Evolutionary conservation across 345 rosid species (phyloP), one percentile per base, ranked within the genome.

Genomic region (Jatropha curcas): DNA sequence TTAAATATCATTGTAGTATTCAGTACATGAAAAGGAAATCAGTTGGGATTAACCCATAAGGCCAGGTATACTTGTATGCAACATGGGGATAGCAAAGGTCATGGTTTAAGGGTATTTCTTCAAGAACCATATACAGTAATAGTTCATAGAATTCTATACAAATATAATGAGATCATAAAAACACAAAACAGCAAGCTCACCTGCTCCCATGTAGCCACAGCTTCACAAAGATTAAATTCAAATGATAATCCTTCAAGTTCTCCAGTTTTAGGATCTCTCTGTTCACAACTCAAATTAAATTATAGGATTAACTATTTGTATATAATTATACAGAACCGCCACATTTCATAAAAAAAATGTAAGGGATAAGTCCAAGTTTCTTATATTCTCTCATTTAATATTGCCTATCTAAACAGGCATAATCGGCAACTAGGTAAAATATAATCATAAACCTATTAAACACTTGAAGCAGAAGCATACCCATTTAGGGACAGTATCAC

Each of bases 121-220:
- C 65, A 34, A 41, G 60, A 61, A 61, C 37, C 12, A 35, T 33
- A 17, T 31, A 33, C 1, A 19, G 61, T 59, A 27, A 57, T 1
- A 57, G 20, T 4, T 57, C 12, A 22, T 4, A 58, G 30, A 19
- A 19, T 59, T 59, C n/a, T 39, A 31, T 28, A 59, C 0, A 59
- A 30, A 59, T 59, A 24, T 10, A 61, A 61, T 20, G 53, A 48
- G 53, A 17, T 14, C 22, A 48, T 48, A 35, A 20, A 43, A 65
- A 12, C 20, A 7, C 62, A 11, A 50, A 27, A 69, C 34, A 25
- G 59, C 50, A 78, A 19, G 45, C 78, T 79, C 80, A 87, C 88
- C 87, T 82, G 86, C 82, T 94, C 97, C 97, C 97, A 90, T n/a
- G 93, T 89, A 67, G 93, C 97, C 74, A 92, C 92, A 67, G 94